Evolutionary conservation across 2,329 filamentous ascomycete genomes (phyloP).

Genomic region (Trichoderma semiorbis): DNA sequence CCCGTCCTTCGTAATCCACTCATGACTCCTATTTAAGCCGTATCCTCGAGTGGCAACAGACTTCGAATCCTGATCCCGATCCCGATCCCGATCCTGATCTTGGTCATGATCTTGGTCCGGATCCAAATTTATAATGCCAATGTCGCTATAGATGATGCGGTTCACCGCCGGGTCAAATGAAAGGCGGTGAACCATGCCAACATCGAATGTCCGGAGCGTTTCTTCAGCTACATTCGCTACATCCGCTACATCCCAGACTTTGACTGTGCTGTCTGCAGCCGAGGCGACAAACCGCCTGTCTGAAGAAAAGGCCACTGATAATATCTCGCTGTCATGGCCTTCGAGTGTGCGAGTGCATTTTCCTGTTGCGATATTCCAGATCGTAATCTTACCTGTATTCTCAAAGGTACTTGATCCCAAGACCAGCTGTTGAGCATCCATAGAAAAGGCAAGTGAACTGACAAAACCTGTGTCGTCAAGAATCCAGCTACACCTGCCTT

Average conservation of each 20-base stretch:
- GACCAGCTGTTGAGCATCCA: background rate
- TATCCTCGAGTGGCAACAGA: background rate
- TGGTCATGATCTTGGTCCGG: background rate
- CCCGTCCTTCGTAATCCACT: slow-evolving; percentile 19
- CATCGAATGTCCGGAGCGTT: background rate
- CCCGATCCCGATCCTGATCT: background rate
- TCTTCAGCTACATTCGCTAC: background rate
- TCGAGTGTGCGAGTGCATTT: background rate
- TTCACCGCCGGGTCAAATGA: background rate
- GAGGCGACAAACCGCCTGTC: background rate
- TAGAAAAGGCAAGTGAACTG: background rate
- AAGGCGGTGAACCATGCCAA: background rate
- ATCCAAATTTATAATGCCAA: slow-evolving; percentile 1
- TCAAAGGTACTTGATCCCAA: background rate
- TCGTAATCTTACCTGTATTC: background rate
- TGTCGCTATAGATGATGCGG: background rate
- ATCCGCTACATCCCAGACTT: slow-evolving; percentile 11
- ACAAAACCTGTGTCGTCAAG: background rate
- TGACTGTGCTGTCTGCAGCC: background rate
- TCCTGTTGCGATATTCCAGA: background rate
- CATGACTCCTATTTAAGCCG: background rate
- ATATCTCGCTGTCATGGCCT: background rate
- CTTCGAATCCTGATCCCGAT: background rate
- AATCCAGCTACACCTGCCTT: background rate
- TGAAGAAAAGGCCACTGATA: background rate